Percentiles rank a stretch among this genome's conserved stretches.
Conservation (phyloP, 2,329 filamentous ascomycete genomes). For the Sarocladiaceae sp. region DNA sequence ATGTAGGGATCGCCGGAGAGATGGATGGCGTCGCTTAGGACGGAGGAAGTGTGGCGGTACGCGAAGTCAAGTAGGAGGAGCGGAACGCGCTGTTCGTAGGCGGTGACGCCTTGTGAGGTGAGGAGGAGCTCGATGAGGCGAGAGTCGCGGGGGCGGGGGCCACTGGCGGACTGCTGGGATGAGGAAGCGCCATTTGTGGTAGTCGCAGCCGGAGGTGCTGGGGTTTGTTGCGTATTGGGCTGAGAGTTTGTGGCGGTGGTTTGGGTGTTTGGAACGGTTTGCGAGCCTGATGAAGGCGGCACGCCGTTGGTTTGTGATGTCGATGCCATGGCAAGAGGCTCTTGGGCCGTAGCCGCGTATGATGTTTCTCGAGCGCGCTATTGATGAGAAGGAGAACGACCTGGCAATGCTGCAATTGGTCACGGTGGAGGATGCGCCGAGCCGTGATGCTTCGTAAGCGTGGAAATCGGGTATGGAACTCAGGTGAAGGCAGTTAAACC, state of each 20-base stretch:
- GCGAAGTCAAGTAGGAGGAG: slow-evolving; percentile 80
- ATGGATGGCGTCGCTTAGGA: slow-evolving; percentile 66
- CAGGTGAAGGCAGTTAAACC: too few species aligned
- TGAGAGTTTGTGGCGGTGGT: slow-evolving; percentile 32
- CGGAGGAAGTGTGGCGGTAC: slow-evolving; percentile 70
- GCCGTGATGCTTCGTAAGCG: too few species aligned
- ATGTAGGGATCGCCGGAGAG: slow-evolving; percentile 64
- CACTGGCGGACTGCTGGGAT: slow-evolving; percentile 29
- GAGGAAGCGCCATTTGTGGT: slow-evolving; percentile 12
- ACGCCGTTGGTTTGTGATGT: slow-evolving; percentile 50
- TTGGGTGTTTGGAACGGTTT: slow-evolving; percentile 30
- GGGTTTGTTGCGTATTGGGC: slow-evolving; percentile 28
- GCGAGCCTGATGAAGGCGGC: slow-evolving; percentile 31
- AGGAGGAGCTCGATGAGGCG: slow-evolving; percentile 76
- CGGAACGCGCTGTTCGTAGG: slow-evolving; percentile 77
- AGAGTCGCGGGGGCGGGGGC: slow-evolving; percentile 66
- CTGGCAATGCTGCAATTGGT: too few species aligned
- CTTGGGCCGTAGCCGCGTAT: neutral
- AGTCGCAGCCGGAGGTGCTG: slow-evolving; percentile 17
- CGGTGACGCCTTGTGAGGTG: slow-evolving; percentile 68
- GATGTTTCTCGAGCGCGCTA: too few species aligned
- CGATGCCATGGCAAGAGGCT: slow-evolving; percentile 23
- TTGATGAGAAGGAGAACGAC: too few species aligned
- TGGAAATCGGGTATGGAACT: too few species aligned
- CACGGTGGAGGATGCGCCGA: too few species aligned